phyloP scores from a whole-genome alignment of 2,329 filamentous ascomycete species.

The Lachnellula occidentalis region DNA sequence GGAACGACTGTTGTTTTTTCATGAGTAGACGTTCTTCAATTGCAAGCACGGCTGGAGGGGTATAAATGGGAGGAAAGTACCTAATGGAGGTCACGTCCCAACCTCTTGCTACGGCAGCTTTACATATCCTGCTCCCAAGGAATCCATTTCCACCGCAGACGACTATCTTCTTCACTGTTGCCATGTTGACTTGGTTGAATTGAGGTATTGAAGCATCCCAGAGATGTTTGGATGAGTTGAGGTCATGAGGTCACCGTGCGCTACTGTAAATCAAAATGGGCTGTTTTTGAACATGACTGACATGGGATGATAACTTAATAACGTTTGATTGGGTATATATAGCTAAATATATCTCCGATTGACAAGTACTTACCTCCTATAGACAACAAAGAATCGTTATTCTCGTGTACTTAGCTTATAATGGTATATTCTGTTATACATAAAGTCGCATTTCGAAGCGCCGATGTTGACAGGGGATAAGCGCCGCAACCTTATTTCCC shows the following conservation, averaged over 20 bases:
- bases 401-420: neutral
- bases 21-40: neutral
- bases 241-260: too few species aligned
- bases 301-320: too few species aligned
- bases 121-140: slow-evolving; percentile 83
- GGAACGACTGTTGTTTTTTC: slow-evolving; percentile 60
- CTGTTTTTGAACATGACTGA: too few species aligned
- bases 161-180: slow-evolving; percentile 65
- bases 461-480: neutral
- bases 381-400: too few species aligned
- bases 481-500: neutral
- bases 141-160: slow-evolving; percentile 95
- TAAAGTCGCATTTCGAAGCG: neutral
- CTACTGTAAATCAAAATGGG: too few species aligned
- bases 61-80: slow-evolving; percentile 40
- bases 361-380: too few species aligned
- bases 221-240: neutral
- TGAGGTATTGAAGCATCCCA: neutral
- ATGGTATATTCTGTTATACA: too few species aligned
- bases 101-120: slow-evolving; percentile 74
- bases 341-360: too few species aligned
- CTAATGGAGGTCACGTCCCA: slow-evolving; percentile 94
- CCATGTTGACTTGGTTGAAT: slow-evolving; percentile 4
- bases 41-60: neutral
- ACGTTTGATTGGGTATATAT: too few species aligned